Conservation (phyloP, 148 eudicot genomes). For the Fallopia convolvulus region DNA sequence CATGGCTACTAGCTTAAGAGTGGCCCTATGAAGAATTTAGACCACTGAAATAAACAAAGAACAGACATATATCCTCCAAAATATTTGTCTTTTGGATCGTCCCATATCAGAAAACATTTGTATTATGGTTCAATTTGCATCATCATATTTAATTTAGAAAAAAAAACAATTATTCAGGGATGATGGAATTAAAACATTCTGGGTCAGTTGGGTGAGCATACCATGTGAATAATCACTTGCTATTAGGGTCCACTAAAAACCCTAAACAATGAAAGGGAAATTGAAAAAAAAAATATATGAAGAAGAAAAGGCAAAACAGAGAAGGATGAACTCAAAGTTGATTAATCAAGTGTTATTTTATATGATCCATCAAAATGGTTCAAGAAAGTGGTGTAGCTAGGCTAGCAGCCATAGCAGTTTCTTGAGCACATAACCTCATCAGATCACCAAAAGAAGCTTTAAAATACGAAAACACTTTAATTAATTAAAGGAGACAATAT, state of each 20-base stretch:
- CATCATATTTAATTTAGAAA: neutral
- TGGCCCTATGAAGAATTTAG: slow-evolving; percentile 3
- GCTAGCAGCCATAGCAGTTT: slow-evolving; percentile 13
- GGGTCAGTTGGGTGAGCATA: slow-evolving; percentile 55
- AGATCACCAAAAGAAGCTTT: neutral
- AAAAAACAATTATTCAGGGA: neutral
- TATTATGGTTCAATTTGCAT: neutral
- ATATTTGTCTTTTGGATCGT: slow-evolving; percentile 4
- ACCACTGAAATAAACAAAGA: neutral
- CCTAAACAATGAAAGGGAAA: slow-evolving; percentile 14
- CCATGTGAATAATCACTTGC: slow-evolving; percentile 75
- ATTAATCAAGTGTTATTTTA: neutral
- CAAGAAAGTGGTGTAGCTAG: slow-evolving; percentile 10
- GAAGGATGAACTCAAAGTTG: slow-evolving; percentile 3
- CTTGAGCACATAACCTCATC: slow-evolving; percentile 29
- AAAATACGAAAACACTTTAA: neutral
- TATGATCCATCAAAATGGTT: neutral
- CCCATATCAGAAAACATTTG: slow-evolving; percentile 5
- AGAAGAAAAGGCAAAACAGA: neutral
- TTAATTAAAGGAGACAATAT: neutral
- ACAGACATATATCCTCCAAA: slow-evolving; percentile 1
- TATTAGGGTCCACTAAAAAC: slow-evolving; percentile 41
- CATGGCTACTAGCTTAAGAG: slow-evolving; percentile 3
- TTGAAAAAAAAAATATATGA: neutral
- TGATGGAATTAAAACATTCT: slow-evolving; percentile 27